Evolutionary conservation across 2,329 filamentous ascomycete genomes (phyloP).

Genomic region (Pochonia chlamydosporia): DNA sequence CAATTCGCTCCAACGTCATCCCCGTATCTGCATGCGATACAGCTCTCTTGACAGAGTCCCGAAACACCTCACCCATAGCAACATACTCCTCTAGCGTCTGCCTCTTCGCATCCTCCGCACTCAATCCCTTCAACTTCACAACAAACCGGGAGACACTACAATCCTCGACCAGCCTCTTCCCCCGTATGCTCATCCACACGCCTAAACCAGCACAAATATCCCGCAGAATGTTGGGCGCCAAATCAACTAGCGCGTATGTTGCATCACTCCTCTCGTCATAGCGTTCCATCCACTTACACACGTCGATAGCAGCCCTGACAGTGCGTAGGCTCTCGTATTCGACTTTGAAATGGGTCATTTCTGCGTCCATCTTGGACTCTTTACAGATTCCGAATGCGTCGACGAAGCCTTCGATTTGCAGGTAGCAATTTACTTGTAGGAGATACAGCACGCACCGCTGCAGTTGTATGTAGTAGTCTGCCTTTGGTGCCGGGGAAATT

Average conservation of each 20-base stretch:
- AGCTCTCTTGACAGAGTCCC: not conserved
- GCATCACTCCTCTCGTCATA: not conserved
- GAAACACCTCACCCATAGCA: not conserved
- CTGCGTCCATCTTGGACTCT: constrained; percentile 4
- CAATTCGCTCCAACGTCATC: too few species aligned
- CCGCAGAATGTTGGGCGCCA: constrained; percentile 12
- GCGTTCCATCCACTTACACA: constrained; percentile 2
- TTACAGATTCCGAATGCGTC: constrained; percentile 11
- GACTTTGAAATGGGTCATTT: constrained; percentile 5
- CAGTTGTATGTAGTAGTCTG: constrained; percentile 4
- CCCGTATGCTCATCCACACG: constrained; percentile 5
- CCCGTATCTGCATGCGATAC: not conserved
- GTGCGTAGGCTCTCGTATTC: constrained; percentile 13
- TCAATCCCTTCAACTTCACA: too few species aligned
- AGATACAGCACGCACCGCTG: constrained; percentile 14
- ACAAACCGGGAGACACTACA: too few species aligned
- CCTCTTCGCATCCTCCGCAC: too few species aligned
- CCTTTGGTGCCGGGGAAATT: constrained; percentile 4
- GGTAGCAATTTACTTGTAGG: constrained; percentile 14
- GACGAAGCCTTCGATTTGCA: constrained; percentile 13
- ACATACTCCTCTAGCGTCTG: not conserved
- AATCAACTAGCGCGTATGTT: constrained; percentile 9
- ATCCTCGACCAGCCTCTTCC: not conserved
- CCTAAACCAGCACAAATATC: constrained; percentile 10
- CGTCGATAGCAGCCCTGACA: constrained; percentile 8